Percentiles rank a stretch among this genome's conserved stretches.
phyloP scores from a whole-genome alignment of 768 basidiomycete species.

The Amanita muscaria region DNA sequence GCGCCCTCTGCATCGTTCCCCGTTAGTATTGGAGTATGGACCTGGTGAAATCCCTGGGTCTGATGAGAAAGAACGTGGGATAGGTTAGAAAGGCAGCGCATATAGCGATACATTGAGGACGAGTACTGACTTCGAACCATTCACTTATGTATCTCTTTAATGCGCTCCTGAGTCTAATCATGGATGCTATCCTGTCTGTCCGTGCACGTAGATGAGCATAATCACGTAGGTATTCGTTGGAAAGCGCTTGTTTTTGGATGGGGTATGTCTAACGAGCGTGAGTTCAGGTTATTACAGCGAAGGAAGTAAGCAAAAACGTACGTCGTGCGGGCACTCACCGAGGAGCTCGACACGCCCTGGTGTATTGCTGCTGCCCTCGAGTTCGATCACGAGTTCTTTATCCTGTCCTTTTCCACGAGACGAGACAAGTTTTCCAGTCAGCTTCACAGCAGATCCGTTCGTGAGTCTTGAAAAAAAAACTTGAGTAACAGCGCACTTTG shows the following conservation, averaged over 20 bases:
- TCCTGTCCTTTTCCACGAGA: slow-evolving; percentile 39
- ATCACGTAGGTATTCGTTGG: slow-evolving; percentile 74
- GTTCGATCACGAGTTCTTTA: slow-evolving; percentile 39
- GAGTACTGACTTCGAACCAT: slow-evolving; percentile 60
- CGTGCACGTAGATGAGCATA: slow-evolving; percentile 83
- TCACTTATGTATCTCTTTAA: slow-evolving; percentile 47
- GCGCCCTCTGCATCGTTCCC: slow-evolving; percentile 94
- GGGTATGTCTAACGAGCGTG: slow-evolving; percentile 60
- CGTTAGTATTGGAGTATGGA: slow-evolving; percentile 84
- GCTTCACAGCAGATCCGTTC: slow-evolving; percentile 16
- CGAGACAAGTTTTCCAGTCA: slow-evolving; percentile 31
- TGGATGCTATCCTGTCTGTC: slow-evolving; percentile 59
- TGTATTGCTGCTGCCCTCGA: slow-evolving; percentile 22
- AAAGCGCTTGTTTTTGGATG: slow-evolving; percentile 82
- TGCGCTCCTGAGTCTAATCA: slow-evolving; percentile 64
- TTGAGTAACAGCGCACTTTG: background rate
- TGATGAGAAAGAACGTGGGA: slow-evolving; percentile 19
- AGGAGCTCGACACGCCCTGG: slow-evolving; percentile 25
- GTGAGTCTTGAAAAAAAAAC: slow-evolving; percentile 13
- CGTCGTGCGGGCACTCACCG: slow-evolving; percentile 41
- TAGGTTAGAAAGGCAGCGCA: background rate
- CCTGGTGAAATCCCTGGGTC: slow-evolving; percentile 70
- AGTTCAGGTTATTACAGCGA: background rate
- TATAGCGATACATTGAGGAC: background rate
- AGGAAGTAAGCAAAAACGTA: slow-evolving; percentile 14